Evolutionary conservation across 306 rosid species (phyloP), one percentile per base, ranked within the genome.

Genomic region (Acacia melanoxylon): DNA sequence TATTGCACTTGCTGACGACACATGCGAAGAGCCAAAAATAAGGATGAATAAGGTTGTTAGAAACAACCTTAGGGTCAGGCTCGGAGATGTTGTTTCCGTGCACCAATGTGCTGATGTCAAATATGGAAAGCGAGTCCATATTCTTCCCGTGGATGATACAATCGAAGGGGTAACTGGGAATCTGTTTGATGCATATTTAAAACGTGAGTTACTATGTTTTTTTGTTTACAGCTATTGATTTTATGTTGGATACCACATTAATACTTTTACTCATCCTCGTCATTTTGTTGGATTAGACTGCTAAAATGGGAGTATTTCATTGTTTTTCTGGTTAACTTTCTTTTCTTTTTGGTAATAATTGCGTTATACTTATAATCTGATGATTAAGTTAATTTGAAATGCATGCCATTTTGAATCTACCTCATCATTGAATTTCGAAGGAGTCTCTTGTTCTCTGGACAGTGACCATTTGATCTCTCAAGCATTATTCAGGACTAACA

Each of bases 1-100:
- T 88, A 92, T 93, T 86, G 99, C 97, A 45, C 93, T 93, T 56
- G 97, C 98, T 73, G 99, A 95, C 82, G 98, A 91, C 3, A 86
- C 93, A 1, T 93, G 98, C 10, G 98, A 95, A 25, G 96, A 91
- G 58, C 99, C 98, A 12, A 95, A 93, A 86, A 93, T 95, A 51
- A 91, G 98, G 83, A 93, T 93, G 99, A 95, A 95, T 86, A 95
- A 93, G 91, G 98, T 93, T 76, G 93, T 93, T 46, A 88, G 99
- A 75, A 91, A 86, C 88, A 95, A 93, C 81, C 90, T 95, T 19
- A 92, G 99, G 89, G 99, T 95, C 68, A 92, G 99, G 88, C 98
- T 95, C 22, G 98, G 97, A 22, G 99, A 93, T 77, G 98, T 95
- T 76, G 97, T 95, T 65, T 95, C 98, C 2, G 99, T 95, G 22